Conservation (phyloP, 306 rosid genomes). For the Gynostemma pentaphyllum region DNA sequence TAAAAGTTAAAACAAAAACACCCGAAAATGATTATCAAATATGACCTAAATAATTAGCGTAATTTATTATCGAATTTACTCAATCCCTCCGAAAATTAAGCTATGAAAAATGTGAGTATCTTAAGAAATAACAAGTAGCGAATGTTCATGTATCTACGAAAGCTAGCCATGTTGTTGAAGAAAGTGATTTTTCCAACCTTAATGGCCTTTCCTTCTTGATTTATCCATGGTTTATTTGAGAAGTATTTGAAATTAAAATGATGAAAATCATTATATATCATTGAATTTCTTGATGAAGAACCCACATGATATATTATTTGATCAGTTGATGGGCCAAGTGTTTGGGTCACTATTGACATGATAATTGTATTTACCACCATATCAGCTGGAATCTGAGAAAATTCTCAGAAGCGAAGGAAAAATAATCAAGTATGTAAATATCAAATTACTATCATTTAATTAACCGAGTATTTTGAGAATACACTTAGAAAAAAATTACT, state of each 20-base stretch:
- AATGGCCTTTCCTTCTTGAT: constrained; percentile 52
- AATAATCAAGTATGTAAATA: no score
- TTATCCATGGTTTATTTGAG: constrained; percentile 54
- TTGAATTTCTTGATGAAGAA: constrained; percentile 40
- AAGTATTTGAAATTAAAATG: constrained; percentile 33
- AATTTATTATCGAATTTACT: no score
- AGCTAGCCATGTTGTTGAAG: constrained; percentile 45
- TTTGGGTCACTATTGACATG: constrained; percentile 48
- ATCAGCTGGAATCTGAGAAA: constrained; percentile 82
- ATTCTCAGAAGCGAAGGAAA: no score
- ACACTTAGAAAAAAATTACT: no score
- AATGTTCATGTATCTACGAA: constrained; percentile 48
- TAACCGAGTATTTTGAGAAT: no score
- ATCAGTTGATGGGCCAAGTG: constrained; percentile 21
- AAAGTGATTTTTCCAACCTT: constrained; percentile 31
- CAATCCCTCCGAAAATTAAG: no score
- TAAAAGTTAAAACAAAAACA: no score
- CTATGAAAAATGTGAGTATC: no score
- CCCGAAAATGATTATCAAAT: no score
- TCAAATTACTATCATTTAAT: no score
- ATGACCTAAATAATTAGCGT: no score
- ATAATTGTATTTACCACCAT: constrained; percentile 71
- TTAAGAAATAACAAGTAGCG: constrained; percentile 50
- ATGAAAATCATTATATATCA: constrained; percentile 22
- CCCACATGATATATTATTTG: constrained; percentile 53